phyloP scores from a whole-genome alignment of 129 eudicot species.

The Escallonia rubra region DNA sequence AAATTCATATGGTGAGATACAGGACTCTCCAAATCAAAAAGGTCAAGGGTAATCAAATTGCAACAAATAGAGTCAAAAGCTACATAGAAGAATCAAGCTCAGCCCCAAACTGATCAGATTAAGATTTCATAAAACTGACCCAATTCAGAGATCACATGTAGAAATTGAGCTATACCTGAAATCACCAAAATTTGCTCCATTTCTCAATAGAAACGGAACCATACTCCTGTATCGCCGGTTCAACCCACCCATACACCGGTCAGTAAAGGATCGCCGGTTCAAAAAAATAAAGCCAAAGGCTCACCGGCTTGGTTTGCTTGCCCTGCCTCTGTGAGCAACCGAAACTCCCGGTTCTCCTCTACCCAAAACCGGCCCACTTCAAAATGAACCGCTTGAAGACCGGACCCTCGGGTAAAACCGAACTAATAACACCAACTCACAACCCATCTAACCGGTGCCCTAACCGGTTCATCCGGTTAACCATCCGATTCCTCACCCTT shows the following conservation, averaged over 20 bases:
- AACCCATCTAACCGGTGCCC: constrained; percentile 22
- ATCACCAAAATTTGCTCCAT: background rate
- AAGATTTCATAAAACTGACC: no score
- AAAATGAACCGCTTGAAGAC: background rate
- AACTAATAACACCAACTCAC: background rate
- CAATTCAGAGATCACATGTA: no score
- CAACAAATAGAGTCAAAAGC: no score
- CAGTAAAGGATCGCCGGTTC: constrained; percentile 1
- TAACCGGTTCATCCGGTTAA: constrained; percentile 76
- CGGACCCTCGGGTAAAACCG: constrained; percentile 42
- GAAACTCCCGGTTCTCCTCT: constrained; percentile 24
- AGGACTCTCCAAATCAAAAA: no score
- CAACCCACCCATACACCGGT: background rate
- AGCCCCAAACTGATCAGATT: no score
- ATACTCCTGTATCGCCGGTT: background rate
- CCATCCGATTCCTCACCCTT: constrained; percentile 43
- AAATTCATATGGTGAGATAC: no score
- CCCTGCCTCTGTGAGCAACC: constrained; percentile 3
- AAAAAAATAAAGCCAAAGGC: background rate
- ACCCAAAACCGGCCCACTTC: constrained; percentile 16
- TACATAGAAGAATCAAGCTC: no score
- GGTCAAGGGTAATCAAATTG: no score
- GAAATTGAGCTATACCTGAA: no score
- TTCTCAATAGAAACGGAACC: no score
- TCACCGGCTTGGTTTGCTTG: no score